These are phyloP conservation scores for Penicillium sclerotiorum DNA, from an alignment of 2,329 filamentous ascomycete genomes.

Conservation along the genomic window DNA sequence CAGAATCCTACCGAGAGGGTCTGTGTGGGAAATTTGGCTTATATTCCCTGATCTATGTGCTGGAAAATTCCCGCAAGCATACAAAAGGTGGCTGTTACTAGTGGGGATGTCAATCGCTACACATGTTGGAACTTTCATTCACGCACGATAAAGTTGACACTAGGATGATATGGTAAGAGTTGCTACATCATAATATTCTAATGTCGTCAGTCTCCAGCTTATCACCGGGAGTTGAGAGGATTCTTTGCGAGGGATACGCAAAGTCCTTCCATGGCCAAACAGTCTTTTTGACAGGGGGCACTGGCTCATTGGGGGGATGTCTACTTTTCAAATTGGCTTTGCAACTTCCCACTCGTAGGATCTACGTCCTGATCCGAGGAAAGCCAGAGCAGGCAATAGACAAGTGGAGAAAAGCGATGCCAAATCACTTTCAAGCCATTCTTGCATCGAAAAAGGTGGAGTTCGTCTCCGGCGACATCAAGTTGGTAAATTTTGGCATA, in stretches of 20 bases:
- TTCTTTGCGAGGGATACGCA: slow-evolving; percentile 30
- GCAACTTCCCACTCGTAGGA: slow-evolving; percentile 35
- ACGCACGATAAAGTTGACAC: slow-evolving; percentile 19
- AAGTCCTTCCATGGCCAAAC: slow-evolving; percentile 28
- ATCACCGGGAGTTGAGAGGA: slow-evolving; percentile 17
- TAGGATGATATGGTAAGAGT: slow-evolving; percentile 22
- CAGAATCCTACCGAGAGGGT: not conserved
- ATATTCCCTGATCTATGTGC: too few species aligned
- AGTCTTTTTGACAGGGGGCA: slow-evolving; percentile 35
- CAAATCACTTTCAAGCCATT: slow-evolving; percentile 30
- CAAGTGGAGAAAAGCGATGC: slow-evolving; percentile 35
- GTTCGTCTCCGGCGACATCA: slow-evolving; percentile 34
- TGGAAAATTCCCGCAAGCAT: too few species aligned
- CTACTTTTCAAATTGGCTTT: slow-evolving; percentile 37
- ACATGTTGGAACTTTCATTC: not conserved
- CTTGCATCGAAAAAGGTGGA: slow-evolving; percentile 29
- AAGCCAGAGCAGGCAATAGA: slow-evolving; percentile 26
- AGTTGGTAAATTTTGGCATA: slow-evolving; percentile 29
- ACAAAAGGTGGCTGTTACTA: too few species aligned
- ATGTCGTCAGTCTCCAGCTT: not conserved
- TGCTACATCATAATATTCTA: not conserved
- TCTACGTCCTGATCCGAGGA: slow-evolving; percentile 33
- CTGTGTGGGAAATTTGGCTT: too few species aligned
- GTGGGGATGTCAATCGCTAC: too few species aligned
- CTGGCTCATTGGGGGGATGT: slow-evolving; percentile 36